A percentile compares a stretch with the other conserved stretches of the same genome.
phyloP scores from a whole-genome alignment of 257 asterid genomes.

The Ilex asprella region DNA sequence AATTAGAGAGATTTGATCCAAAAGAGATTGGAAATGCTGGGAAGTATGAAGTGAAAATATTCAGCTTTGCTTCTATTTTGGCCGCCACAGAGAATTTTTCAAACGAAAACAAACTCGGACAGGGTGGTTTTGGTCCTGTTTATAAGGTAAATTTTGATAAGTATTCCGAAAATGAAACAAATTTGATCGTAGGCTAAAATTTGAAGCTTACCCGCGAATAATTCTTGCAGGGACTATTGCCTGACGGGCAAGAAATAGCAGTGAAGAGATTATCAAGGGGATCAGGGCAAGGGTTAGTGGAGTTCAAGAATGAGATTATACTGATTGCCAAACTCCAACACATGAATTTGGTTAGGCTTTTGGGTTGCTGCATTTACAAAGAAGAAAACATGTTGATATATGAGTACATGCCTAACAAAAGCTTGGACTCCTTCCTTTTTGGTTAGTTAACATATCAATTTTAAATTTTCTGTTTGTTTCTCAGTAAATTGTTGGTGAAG shows the following conservation, averaged over 20 bases:
- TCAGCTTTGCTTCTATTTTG: no score
- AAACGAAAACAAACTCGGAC: slow-evolving; percentile 32
- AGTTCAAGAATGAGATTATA: slow-evolving; percentile 55
- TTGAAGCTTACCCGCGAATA: no score
- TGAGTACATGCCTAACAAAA: slow-evolving; percentile 18
- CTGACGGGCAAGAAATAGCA: slow-evolving; percentile 42
- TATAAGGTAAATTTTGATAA: slow-evolving; percentile 33
- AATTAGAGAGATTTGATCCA: no score
- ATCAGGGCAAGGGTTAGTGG: slow-evolving; percentile 46
- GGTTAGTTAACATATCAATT: slow-evolving; percentile 22
- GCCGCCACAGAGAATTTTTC: slow-evolving; percentile 42
- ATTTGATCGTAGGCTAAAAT: no score
- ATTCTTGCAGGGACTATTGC: slow-evolving; percentile 26
- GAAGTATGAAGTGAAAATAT: no score
- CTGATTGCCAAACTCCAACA: slow-evolving; percentile 58
- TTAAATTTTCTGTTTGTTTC: no score
- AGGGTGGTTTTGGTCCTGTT: slow-evolving; percentile 67
- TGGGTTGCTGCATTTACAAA: slow-evolving; percentile 7
- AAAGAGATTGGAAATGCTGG: no score
- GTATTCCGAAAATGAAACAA: no score
- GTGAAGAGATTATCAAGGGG: slow-evolving; percentile 52
- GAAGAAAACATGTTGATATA: slow-evolving; percentile 48
- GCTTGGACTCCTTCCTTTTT: slow-evolving; percentile 35
- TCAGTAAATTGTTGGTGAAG: no score
- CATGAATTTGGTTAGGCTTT: slow-evolving; percentile 40